Evolutionary conservation across 768 basidiomycete genomes (phyloP), one percentile per base, ranked within the genome.

Genomic region (Panaeolus cyanescens): DNA sequence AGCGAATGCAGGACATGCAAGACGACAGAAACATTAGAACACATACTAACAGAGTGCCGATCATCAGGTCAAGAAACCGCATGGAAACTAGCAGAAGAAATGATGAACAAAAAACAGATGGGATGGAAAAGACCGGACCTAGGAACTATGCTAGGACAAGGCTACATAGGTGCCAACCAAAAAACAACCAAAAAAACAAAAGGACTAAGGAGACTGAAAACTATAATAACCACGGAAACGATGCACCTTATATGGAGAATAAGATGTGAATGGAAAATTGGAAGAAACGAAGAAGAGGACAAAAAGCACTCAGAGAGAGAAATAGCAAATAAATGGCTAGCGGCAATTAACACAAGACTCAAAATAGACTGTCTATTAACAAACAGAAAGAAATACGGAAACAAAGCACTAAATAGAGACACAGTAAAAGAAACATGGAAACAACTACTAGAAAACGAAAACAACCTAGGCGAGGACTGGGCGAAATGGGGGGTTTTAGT

Each of bases 21-120:
- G 0, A 56, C 37, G 1, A 55, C 13, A 5, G 75, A 76, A 60
- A 39, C 66, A 4, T 63, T 77, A 56, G 71, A n/a, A n/a, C n/a
- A n/a, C n/a, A n/a, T n/a, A n/a, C n/a, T n/a, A 70, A 13, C 74
- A 77, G 45, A 70, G 32, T 77, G 74, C 53, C 15, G 57, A 33
- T 59, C 60, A 0, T 59, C 68, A 7, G 67, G 68, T 0, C 72
- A 72, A 53, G 56, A 62, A 53, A 20, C 31, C 22, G 54, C 71
- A 1, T 32, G 59, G 1, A 32, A 33, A 2, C 54, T 60, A n/a
- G 54, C 39, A 6, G 54, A 25, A 5, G 36, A 55, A 13, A 13
- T 60, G 13, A 40, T 33, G 54, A 2, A 36, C 6, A 20, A 56
- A 20, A 60, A 32, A 31, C 25, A 34, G 9, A 33, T n/a, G 19